Conservation (phyloP, 192 early-diverging fungal genomes). For the Podila verticillata region DNA sequence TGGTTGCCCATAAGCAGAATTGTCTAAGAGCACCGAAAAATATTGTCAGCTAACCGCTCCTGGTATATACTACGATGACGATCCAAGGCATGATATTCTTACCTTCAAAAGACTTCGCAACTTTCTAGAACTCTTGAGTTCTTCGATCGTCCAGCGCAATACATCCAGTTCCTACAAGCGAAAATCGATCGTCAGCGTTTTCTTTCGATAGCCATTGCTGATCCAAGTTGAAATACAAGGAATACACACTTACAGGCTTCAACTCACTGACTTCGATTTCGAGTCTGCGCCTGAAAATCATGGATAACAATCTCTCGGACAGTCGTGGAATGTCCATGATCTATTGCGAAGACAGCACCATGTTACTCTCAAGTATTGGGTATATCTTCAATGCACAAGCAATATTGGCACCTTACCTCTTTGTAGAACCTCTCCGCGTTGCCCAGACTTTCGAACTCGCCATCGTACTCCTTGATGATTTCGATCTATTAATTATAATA, state of each 20-base stretch:
- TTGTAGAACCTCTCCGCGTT: constrained; percentile 67
- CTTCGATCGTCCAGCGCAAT: constrained; percentile 54
- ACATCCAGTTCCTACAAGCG: constrained; percentile 56
- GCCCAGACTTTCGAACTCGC: constrained; percentile 57
- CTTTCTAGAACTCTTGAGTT: constrained; percentile 52
- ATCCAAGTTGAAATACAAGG: background rate
- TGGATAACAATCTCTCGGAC: constrained; percentile 58
- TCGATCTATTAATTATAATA: constrained; percentile 47
- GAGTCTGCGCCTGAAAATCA: constrained; percentile 64
- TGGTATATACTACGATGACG: background rate
- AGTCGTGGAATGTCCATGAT: constrained; percentile 63
- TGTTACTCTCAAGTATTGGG: no score
- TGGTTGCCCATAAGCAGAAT: constrained; percentile 66
- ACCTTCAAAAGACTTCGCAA: constrained; percentile 64
- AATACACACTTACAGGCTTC: constrained; percentile 41
- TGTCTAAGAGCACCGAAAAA: constrained; percentile 38
- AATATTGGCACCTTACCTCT: constrained; percentile 22
- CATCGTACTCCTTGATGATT: constrained; percentile 58
- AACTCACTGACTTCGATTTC: constrained; percentile 60
- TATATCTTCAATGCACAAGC: background rate
- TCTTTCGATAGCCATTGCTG: no score
- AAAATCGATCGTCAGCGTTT: no score
- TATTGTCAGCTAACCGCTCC: background rate
- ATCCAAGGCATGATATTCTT: background rate
- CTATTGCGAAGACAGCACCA: constrained; percentile 17